Base-by-base conservation (phyloP, 164 flowering plant species). In the Macadamia tetraphylla region DNA sequence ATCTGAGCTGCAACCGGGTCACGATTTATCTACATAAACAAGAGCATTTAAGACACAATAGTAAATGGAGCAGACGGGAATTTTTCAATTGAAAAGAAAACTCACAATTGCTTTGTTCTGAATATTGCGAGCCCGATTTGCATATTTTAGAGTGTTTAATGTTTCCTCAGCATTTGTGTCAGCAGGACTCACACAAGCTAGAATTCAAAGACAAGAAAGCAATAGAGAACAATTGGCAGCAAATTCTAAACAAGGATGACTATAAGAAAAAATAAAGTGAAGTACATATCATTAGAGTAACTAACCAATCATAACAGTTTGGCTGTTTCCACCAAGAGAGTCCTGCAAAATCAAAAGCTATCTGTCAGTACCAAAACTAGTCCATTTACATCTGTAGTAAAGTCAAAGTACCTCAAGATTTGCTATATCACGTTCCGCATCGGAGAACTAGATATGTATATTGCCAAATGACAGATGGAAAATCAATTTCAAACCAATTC, bases 181-280 rank as follows among this genome's bases (percentile, higher is more conserved):
- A 29, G 99, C 99, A 43, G 98, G 98, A 71, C 99, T 95, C n/a
- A 95, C 91, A 71, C 99, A 95, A 65, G 98, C 98, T 95, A 65
- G 10, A 51, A 69, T 48, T 6, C 13, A 23, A 62, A 32, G 6
- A 53, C 29, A 30, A 2, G 1, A 14, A 68, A 49, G 17, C 10
- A 15, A 42, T 12, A 9, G 58, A 18, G 6, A 49, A 48, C 40
- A 48, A n/a, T 11, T 15, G 32, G 31, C 30, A 68, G 10, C 23
- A 10, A 48, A 46, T 60, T 49, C 31, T 43, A 40, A 68, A 60
- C 70, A 68, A 68, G 12, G 3, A 30, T 12, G 18, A 42, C 40
- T 17, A 66, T 23, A 31, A 18, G 13, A 0, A 8, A 6, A 55
- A 18, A 65, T 3, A 17, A 18, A 9, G 7, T 17, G 40, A 65